Evolutionary conservation across 2,329 filamentous ascomycete genomes (phyloP).

Genomic region (Trichophyton equinum): DNA sequence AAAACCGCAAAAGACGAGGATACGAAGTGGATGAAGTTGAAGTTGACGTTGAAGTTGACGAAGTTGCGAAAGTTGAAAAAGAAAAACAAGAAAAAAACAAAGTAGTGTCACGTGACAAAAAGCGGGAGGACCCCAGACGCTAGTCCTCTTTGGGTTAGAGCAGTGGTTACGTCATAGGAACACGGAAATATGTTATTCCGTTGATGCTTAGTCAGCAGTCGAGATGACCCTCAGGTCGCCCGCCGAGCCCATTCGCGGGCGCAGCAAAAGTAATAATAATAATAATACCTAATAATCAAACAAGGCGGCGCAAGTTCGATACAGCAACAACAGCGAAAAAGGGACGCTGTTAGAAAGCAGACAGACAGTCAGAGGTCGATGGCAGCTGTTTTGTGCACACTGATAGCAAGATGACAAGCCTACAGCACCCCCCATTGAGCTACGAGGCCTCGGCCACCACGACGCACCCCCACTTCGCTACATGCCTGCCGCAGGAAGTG

Average conservation of each 20-base stretch:
- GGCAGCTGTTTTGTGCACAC: not conserved
- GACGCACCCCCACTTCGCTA: slow-evolving; percentile 56
- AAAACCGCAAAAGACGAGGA: not conserved
- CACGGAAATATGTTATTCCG: not conserved
- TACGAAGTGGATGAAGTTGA: not conserved
- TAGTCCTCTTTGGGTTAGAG: not conserved
- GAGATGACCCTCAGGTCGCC: not conserved
- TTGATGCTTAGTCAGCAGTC: not conserved
- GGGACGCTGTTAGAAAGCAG: not conserved
- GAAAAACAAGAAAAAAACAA: not conserved
- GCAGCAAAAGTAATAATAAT: not conserved
- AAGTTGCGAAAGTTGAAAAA: not conserved
- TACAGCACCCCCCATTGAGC: slow-evolving; percentile 55
- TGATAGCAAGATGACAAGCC: slow-evolving; percentile 10
- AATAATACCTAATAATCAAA: not conserved
- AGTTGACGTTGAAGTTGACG: slow-evolving; percentile 7
- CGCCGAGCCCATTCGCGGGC: not conserved
- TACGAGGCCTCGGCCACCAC: slow-evolving; percentile 63
- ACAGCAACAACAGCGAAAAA: not conserved
- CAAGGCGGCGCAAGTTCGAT: not conserved
- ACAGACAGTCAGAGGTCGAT: not conserved
- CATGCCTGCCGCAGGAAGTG: slow-evolving; percentile 67
- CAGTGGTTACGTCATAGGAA: not conserved
- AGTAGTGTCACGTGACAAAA: not conserved
- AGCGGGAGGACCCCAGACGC: not conserved